Evolutionary conservation across 257 asterid genomes (phyloP), one percentile per base, ranked within the genome.

Genomic region (Solanum clarkiae): DNA sequence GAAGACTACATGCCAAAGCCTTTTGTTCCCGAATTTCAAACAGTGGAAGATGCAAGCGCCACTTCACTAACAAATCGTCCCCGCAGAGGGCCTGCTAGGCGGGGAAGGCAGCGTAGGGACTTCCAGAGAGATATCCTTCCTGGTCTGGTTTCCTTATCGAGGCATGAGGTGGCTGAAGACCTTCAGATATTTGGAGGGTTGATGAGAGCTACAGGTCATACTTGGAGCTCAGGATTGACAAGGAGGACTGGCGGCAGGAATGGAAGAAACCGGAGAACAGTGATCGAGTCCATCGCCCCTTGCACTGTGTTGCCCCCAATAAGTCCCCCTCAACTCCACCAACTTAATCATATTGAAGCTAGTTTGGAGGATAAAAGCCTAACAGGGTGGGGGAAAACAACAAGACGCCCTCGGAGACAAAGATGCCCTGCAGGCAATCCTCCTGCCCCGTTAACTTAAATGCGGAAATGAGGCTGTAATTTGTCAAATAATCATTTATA

Each of bases 41-140:
- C 40, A 36, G 5, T 36, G 40, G 40, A 36, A 36, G 40, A 36
- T 3, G 40, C 40, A 36, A 4, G 40, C 6, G 40, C 6, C 40
- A 36, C 6, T 36, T 36, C 40, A 36, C 40, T 36, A 36, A 36
- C 40, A 36, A 36, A 85, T 12, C 85, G 97, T 82, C 79, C 96
- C n/a, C 89, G 99, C 69, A 95, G 97, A 91, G 99, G 97, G 13
- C 98, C 92, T 77, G 47, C 97, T 2, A 91, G 96, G 91, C 92
- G 99, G 90, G 99, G 99, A 69, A 91, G 98, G 88, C 98, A 92
- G 60, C 87, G 97, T 72, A 92, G 97, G 92, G 98, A 96, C 86
- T 96, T 96, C 66, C 99, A 95, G 87, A 62, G 97, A 88, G 99
- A 95, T 85, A 94, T 94, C 70, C 99, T 96, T 42, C 99, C 98